A percentile compares a stretch with the other conserved stretches of the same genome.
Evolutionary conservation across 208 protist genomes (phyloP).

Genomic region (Lotmaria passim): DNA sequence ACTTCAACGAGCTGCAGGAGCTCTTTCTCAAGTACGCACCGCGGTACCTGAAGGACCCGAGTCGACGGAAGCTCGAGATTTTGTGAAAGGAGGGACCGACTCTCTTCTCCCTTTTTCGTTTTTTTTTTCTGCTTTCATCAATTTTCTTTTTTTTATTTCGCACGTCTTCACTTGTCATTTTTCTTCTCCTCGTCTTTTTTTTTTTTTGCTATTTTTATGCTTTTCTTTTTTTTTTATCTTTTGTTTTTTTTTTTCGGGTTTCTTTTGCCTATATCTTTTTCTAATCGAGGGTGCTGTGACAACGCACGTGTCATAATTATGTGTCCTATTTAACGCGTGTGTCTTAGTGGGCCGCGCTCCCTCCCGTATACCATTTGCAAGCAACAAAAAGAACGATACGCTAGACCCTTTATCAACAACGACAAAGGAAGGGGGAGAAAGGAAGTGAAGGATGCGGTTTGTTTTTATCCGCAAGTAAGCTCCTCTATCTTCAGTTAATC

Average conservation of each 20-base stretch:
- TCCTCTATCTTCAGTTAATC: too few relatives aligned
- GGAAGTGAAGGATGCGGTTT: too few relatives aligned
- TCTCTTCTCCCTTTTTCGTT: background rate
- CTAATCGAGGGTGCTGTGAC: too few relatives aligned
- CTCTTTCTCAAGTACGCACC: slow-evolving; percentile 56
- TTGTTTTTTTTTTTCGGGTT: background rate
- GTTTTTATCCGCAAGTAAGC: too few relatives aligned
- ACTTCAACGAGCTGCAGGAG: slow-evolving; percentile 40
- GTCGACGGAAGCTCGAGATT: slow-evolving; percentile 35
- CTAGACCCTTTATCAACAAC: too few relatives aligned
- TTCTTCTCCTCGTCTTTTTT: slow-evolving; percentile 4
- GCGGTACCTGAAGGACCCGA: slow-evolving; percentile 36
- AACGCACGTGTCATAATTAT: too few relatives aligned
- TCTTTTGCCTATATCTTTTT: slow-evolving; percentile 2
- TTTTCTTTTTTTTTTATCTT: slow-evolving; percentile 5
- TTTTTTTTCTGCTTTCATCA: slow-evolving; percentile 4
- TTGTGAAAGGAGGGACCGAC: background rate
- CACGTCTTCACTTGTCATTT: background rate
- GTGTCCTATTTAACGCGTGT: too few relatives aligned
- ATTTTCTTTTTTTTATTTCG: background rate
- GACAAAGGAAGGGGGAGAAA: too few relatives aligned
- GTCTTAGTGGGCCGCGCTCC: too few relatives aligned
- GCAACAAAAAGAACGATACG: too few relatives aligned
- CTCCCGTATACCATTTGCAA: too few relatives aligned
- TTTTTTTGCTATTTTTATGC: background rate